phyloP scores from a whole-genome alignment of 1,284 basidiomycete species.

The Exobasidium rhododendri region DNA sequence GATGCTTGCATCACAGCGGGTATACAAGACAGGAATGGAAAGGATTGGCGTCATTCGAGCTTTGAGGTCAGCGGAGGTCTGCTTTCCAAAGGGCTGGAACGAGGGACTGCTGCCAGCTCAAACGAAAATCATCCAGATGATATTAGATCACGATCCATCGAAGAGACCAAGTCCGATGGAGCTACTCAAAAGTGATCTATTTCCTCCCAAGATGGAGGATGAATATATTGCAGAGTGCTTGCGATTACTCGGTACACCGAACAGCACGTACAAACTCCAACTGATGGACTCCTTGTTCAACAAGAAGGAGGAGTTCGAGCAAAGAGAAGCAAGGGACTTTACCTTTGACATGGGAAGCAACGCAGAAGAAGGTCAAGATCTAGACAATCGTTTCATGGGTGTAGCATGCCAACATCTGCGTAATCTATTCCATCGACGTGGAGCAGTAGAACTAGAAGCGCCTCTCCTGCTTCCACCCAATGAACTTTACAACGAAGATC shows the following conservation, averaged over 20 bases:
- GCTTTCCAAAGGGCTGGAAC: constrained; percentile 73
- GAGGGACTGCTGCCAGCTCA: constrained; percentile 60
- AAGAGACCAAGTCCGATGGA: constrained; percentile 78
- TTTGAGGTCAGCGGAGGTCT: constrained; percentile 68
- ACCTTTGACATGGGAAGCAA: constrained; percentile 75
- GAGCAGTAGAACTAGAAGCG: constrained; percentile 80
- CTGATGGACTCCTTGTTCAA: constrained; percentile 36
- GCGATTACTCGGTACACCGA: constrained; percentile 67
- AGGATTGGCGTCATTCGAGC: constrained; percentile 77
- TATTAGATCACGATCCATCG: constrained; percentile 80
- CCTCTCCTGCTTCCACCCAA: constrained; percentile 73
- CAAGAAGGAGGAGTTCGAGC: constrained; percentile 16
- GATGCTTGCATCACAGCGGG: constrained; percentile 71
- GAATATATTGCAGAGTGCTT: constrained; percentile 79
- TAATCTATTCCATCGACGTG: constrained; percentile 78
- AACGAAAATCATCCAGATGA: constrained; percentile 69
- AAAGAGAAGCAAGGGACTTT: constrained; percentile 65
- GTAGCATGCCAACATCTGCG: constrained; percentile 74
- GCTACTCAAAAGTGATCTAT: constrained; percentile 72
- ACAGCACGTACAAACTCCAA: constrained; percentile 40
- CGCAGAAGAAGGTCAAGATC: constrained; percentile 58
- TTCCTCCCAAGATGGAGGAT: constrained; percentile 74
- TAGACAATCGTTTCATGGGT: constrained; percentile 68
- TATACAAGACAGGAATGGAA: constrained; percentile 80
- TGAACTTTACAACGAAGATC: constrained; percentile 70